Percentiles rank a stretch among this genome's conserved stretches.
phyloP scores from a whole-genome alignment of 768 basidiomycete species.

The Cystofilobasidium macerans region DNA sequence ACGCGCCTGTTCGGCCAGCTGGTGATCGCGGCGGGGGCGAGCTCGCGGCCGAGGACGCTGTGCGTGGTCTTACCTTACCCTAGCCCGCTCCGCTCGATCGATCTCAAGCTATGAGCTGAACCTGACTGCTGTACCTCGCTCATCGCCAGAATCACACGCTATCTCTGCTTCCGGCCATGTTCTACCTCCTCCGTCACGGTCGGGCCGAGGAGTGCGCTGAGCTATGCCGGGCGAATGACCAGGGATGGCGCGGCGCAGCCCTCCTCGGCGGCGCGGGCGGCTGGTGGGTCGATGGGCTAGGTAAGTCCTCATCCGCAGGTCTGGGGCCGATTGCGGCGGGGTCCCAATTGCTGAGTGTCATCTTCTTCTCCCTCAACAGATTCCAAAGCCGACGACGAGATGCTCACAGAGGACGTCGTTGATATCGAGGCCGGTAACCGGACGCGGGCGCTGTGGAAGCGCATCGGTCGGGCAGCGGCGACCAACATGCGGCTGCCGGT shows the following conservation, averaged over 20 bases:
- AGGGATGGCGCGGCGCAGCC: slow-evolving; percentile 39
- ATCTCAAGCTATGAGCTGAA: neutral
- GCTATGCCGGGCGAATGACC: slow-evolving; percentile 41
- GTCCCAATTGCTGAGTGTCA: neutral
- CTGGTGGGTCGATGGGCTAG: slow-evolving; percentile 23
- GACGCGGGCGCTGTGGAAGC: slow-evolving; percentile 73
- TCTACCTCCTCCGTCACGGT: slow-evolving; percentile 25
- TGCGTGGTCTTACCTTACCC: slow-evolving; percentile 33
- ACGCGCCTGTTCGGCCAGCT: slow-evolving; percentile 51
- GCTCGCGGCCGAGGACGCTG: slow-evolving; percentile 54
- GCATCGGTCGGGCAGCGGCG: slow-evolving; percentile 66
- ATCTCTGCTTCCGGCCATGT: slow-evolving; percentile 25
- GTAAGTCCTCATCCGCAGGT: neutral
- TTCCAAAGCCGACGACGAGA: slow-evolving; percentile 38
- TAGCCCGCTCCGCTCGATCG: neutral
- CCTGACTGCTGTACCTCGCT: slow-evolving; percentile 22
- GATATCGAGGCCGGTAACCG: slow-evolving; percentile 62
- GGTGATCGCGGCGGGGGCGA: slow-evolving; percentile 52
- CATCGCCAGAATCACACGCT: slow-evolving; percentile 33
- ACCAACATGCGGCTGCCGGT: slow-evolving; percentile 54
- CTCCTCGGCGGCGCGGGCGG: slow-evolving; percentile 21
- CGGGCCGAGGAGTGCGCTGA: slow-evolving; percentile 13
- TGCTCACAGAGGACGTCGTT: slow-evolving; percentile 38
- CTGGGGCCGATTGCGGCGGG: neutral
- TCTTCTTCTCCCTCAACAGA: slow-evolving; percentile 41